Percentiles rank a stretch among this genome's conserved stretches.
phyloP scores from a whole-genome alignment of 1,284 basidiomycete species.

The Serendipita sp. region DNA sequence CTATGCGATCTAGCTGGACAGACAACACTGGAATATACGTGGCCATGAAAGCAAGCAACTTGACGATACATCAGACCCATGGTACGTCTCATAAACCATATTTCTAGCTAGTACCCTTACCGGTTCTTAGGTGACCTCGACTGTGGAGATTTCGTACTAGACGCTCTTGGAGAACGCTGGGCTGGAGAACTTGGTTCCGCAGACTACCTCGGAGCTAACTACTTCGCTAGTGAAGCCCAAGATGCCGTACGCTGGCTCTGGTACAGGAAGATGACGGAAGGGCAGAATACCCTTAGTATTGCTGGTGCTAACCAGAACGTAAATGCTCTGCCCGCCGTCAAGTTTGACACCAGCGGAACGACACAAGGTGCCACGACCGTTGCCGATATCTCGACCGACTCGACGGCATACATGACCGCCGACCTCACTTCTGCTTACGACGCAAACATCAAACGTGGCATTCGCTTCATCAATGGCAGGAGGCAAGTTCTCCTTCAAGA shows the following conservation, averaged over 20 bases:
- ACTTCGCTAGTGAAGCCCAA: conserved; percentile 63
- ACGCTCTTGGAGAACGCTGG: conserved; percentile 90
- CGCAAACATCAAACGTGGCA: conserved; percentile 68
- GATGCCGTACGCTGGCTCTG: conserved; percentile 68
- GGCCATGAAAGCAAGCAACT: conserved; percentile 75
- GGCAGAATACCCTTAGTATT: conserved; percentile 89
- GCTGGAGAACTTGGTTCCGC: conserved; percentile 87
- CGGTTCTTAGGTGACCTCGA: conserved; percentile 60
- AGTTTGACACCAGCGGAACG: conserved; percentile 36
- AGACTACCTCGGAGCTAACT: conserved; percentile 59
- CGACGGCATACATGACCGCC: conserved; percentile 72
- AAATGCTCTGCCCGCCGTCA: conserved; percentile 42
- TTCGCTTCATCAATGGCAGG: conserved; percentile 76
- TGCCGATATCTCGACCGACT: conserved; percentile 40
- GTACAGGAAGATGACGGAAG: conserved; percentile 93
- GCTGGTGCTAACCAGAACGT: conserved; percentile 73
- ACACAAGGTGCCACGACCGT: conserved; percentile 62
- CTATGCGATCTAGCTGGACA: conserved; percentile 89
- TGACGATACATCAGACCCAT: conserved; percentile 76
- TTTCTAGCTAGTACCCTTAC: neutral
- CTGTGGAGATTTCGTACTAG: conserved; percentile 86
- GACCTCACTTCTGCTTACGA: conserved; percentile 76
- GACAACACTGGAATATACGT: conserved; percentile 72
- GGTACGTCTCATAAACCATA: conserved; percentile 20
- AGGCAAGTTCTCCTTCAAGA: conserved; percentile 87